Percentiles rank a stretch among this genome's conserved stretches.
Conservation (phyloP, 371 early-diverging fungal genomes). For the Paraphysoderma sedebokerense region DNA sequence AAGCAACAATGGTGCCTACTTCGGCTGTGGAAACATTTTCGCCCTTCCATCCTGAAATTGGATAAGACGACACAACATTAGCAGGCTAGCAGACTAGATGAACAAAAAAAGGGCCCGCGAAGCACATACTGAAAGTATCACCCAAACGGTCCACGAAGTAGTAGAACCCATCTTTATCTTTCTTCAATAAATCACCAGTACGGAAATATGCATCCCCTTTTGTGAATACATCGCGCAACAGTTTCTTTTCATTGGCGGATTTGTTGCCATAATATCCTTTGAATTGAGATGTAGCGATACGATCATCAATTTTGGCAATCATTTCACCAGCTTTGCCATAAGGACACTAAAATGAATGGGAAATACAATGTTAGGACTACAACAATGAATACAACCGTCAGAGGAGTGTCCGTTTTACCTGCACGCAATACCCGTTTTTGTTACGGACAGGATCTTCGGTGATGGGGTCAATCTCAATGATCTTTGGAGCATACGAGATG, state of each 20-base stretch:
- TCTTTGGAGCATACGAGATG: constrained; percentile 9
- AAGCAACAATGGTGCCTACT: constrained; percentile 33
- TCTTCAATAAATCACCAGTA: constrained; percentile 43
- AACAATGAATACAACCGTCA: too few species aligned
- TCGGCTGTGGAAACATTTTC: constrained; percentile 51
- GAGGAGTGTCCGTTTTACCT: too few species aligned
- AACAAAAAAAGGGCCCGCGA: constrained; percentile 45
- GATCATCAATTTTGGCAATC: constrained; percentile 15
- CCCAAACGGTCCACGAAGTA: constrained; percentile 57
- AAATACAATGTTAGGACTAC: too few species aligned
- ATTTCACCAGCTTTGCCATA: constrained; percentile 30
- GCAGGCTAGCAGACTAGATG: too few species aligned
- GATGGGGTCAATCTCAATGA: constrained; percentile 20
- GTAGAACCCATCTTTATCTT: constrained; percentile 32
- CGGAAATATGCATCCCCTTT: constrained; percentile 38
- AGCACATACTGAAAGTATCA: constrained; percentile 54
- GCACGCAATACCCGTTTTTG: constrained; percentile 23
- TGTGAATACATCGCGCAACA: constrained; percentile 9
- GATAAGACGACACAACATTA: constrained; percentile 31
- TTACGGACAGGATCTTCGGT: constrained; percentile 22
- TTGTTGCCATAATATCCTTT: constrained; percentile 25
- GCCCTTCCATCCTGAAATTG: constrained; percentile 51
- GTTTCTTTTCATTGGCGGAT: constrained; percentile 28
- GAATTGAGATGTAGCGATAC: too few species aligned
- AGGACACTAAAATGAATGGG: constrained; percentile 9